Base-by-base conservation (phyloP, 495 filamentous ascomycete species). In the Hypoxylon trugodes region DNA sequence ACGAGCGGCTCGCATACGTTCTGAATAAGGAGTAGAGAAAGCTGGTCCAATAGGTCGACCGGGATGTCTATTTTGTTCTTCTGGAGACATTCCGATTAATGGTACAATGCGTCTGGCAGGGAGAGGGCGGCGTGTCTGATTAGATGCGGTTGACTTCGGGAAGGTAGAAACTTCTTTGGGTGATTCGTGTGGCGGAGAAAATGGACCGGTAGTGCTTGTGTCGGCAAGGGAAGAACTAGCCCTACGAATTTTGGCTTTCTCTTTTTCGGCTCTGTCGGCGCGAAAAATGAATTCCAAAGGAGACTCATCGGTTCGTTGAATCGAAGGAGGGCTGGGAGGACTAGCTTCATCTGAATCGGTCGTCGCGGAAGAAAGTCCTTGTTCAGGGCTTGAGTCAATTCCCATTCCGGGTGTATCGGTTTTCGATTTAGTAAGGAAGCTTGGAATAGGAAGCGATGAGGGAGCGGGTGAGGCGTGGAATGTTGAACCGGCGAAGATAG, bases 391-490 rank as follows among this genome's bases (percentile, higher is more conserved):
- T 18, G 69, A 55, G 5, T 59, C 41, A 19, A 78, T 62, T 79
- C 71, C 61, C 4, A 62, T 59, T n/a, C 69, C 59, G 12, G 83
- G 82, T 5, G 83, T 84, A 41, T 90, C 87, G 5, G 89, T 87
- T 9, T 92, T 79, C 0, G 91, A 89, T 53, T 88, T 93, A n/a
- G 90, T 90, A 49, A 96, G 85, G 72, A 96, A 96, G 72, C 87
- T 95, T 1, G 95, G 95, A 36, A 97, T 90, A 0, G 96, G 96
- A 4, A 99, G 83, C n/a, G 91, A 86, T 2, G 93, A 94, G 1
- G 96, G 90, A 2, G 93, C 93, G 10, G 95, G 95, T 1, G 95
- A 99, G 8, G 91, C 90, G 72, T 97, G 94, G 74, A 99, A 99
- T 0, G 91, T 96, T 12, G 93, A 90, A 12, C 95, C 95, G 10